These are phyloP conservation scores for Trametopsis cervina DNA, from an alignment of 768 basidiomycete species.

Conservation along the genomic window DNA sequence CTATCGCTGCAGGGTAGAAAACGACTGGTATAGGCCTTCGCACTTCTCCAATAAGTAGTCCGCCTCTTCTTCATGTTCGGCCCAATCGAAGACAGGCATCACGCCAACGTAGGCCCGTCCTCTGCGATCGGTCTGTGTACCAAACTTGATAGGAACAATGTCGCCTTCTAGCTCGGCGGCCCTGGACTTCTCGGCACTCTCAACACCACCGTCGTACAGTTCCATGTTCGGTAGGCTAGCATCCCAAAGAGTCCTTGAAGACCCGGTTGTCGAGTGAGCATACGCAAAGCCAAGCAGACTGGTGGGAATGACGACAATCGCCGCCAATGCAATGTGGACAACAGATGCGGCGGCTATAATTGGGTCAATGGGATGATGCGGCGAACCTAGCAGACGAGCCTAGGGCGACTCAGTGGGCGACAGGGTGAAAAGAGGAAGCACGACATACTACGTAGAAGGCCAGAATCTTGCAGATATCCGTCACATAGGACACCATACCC, in stretches of 20 bases:
- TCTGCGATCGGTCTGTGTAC: conserved; percentile 49
- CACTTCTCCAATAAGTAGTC: conserved; percentile 45
- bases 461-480: conserved; percentile 41
- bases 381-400: conserved; percentile 66
- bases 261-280: conserved; percentile 6
- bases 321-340: conserved; percentile 60
- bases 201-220: conserved; percentile 6
- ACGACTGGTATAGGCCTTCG: conserved; percentile 43
- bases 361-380: conserved; percentile 52
- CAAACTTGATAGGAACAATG: conserved; percentile 39
- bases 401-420: conserved; percentile 22
- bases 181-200: conserved; percentile 12
- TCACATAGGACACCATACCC: conserved; percentile 37
- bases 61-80: conserved; percentile 39
- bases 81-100: conserved; percentile 43
- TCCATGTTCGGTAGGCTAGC: conserved; percentile 9
- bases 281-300: conserved; percentile 12
- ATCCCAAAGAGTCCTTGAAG: conserved; percentile 1
- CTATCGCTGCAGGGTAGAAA: conserved; percentile 28
- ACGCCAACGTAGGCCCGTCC: conserved; percentile 48
- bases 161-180: conserved; percentile 12
- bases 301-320: conserved; percentile 41
- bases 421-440: conserved; percentile 6
- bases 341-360: conserved; percentile 63
- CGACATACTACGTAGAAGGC: conserved; percentile 59